Evolutionary conservation across 768 basidiomycete genomes (phyloP).

Genomic region (Auriscalpium microsporum): DNA sequence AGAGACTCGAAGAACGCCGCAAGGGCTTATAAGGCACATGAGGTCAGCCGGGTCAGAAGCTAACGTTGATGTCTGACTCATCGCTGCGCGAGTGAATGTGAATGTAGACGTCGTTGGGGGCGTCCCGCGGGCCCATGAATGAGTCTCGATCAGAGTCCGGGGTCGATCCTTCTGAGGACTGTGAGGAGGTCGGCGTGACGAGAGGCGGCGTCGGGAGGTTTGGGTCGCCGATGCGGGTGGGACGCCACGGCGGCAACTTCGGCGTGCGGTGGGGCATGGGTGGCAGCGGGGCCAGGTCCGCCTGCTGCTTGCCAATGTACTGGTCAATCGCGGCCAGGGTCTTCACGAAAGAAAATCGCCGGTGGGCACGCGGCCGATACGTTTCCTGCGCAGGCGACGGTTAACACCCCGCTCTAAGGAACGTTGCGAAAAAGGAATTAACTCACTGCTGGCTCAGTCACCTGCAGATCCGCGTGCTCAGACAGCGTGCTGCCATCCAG

Average conservation of each 20-base stretch:
- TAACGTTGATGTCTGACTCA: background rate
- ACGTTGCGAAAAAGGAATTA: no score
- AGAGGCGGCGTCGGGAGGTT: background rate
- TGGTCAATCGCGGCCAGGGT: background rate
- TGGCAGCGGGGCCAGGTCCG: background rate
- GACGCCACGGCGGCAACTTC: background rate
- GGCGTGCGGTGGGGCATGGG: background rate
- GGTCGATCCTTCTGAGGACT: background rate
- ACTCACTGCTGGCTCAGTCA: no score
- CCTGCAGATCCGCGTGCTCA: no score
- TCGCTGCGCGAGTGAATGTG: background rate
- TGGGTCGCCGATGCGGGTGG: background rate
- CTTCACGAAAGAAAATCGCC: background rate
- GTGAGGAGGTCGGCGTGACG: background rate
- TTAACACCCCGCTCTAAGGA: no score
- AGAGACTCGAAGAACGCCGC: background rate
- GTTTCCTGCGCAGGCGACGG: background rate
- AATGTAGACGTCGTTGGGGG: background rate
- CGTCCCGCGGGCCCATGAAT: background rate
- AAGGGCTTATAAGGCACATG: background rate
- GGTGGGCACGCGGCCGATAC: background rate
- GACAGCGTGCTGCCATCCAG: background rate
- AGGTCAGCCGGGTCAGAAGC: background rate
- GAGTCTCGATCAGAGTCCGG: background rate
- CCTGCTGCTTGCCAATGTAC: background rate